Conservation (phyloP, 139 green algal genomes). For the Choricystis sp. region DNA sequence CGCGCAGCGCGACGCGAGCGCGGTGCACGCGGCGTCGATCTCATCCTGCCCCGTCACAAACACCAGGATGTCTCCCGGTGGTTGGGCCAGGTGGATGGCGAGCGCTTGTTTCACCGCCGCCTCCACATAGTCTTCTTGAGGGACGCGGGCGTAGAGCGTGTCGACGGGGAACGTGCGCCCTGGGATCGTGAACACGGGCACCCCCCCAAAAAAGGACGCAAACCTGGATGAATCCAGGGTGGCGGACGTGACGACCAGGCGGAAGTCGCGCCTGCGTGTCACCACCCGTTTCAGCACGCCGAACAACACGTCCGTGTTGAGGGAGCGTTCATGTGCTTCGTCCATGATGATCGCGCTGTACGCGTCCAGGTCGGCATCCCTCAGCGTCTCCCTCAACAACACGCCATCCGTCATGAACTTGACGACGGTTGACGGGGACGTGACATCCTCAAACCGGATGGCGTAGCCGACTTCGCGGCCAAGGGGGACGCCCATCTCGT, state of each 20-base stretch:
- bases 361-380: constrained; percentile 56
- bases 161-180: constrained; percentile 96
- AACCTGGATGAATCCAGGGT: constrained; percentile 85
- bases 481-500: constrained; percentile 29
- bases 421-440: constrained; percentile 58
- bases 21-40: constrained; percentile 88
- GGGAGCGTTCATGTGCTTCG: constrained; percentile 82
- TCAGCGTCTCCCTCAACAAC: constrained; percentile 86
- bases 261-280: constrained; percentile 72
- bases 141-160: constrained; percentile 72
- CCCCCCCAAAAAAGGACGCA: constrained; percentile 68
- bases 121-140: constrained; percentile 88
- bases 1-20: constrained; percentile 27
- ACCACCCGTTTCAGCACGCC: constrained; percentile 87
- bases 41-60: constrained; percentile 98
- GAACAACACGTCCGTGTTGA: constrained; percentile 94
- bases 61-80: constrained; percentile 87
- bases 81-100: constrained; percentile 81
- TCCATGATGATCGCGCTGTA: constrained; percentile 79
- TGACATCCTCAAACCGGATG: constrained; percentile 98
- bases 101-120: constrained; percentile 92
- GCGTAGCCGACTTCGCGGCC: constrained; percentile 69
- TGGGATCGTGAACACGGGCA: constrained; percentile 85
- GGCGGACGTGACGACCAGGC: constrained; percentile 91
- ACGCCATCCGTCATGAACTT: constrained; percentile 67